Conservation (phyloP, 2,329 filamentous ascomycete species). For the Alternaria sp. region DNA sequence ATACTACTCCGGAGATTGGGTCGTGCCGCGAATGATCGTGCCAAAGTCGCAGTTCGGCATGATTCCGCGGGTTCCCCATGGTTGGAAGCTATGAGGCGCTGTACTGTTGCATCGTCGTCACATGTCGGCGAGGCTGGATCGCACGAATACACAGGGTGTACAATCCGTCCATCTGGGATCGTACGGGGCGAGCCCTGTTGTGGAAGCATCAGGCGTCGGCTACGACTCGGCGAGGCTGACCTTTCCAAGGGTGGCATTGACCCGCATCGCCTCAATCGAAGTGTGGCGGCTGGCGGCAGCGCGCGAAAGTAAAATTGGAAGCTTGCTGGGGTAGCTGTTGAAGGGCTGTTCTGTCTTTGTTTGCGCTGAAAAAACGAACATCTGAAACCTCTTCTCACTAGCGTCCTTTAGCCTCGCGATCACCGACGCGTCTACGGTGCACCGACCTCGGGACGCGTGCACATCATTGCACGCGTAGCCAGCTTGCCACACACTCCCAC, state of each 20-base stretch:
- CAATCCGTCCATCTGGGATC: not conserved
- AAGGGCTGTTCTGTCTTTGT: not conserved
- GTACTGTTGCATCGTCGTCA: not conserved
- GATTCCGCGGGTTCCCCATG: not conserved
- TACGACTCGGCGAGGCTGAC: constrained; percentile 3
- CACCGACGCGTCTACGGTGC: not conserved
- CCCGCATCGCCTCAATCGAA: not conserved
- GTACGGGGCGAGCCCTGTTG: constrained; percentile 1
- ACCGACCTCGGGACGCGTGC: not conserved
- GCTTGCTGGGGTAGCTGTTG: not conserved
- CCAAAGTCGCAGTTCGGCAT: not conserved
- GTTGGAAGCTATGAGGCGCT: not conserved
- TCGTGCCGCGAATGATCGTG: not conserved
- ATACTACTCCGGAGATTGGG: not conserved
- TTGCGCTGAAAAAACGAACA: not conserved
- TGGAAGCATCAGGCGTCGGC: not conserved
- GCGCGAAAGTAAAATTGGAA: not conserved
- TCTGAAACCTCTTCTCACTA: not conserved
- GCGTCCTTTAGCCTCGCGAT: not conserved
- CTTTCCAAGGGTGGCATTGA: not conserved
- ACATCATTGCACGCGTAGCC: not conserved
- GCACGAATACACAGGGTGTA: not conserved
- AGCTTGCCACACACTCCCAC: constrained; percentile 4
- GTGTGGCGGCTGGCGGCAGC: not conserved
- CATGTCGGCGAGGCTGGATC: not conserved